phyloP scores from a whole-genome alignment of 2,329 filamentous ascomycete genomes.

The Botryotinia convoluta region DNA sequence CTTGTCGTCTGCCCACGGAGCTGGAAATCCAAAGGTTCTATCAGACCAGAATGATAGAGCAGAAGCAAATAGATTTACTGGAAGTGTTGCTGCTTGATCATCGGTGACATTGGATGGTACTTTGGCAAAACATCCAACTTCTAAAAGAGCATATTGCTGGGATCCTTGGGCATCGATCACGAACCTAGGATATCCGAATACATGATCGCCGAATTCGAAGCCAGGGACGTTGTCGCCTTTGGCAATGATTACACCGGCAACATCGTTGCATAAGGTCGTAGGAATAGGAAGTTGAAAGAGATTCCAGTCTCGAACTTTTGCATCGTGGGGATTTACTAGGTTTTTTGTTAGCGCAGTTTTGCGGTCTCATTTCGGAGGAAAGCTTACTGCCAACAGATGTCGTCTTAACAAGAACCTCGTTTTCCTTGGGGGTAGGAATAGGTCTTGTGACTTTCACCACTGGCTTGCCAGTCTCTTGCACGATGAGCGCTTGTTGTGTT shows the following conservation, averaged over 20 bases:
- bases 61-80: slow-evolving; percentile 39
- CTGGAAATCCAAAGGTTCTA: slow-evolving; percentile 1
- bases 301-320: slow-evolving; percentile 25
- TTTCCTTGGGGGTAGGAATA: slow-evolving; percentile 36
- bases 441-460: slow-evolving; percentile 28
- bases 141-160: slow-evolving; percentile 42
- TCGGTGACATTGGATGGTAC: slow-evolving; percentile 40
- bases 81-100: slow-evolving; percentile 42
- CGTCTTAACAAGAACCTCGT: slow-evolving; percentile 42
- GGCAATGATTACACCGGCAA: slow-evolving; percentile 38
- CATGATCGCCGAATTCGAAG: not conserved
- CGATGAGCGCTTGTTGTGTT: slow-evolving; percentile 34
- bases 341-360: not conserved
- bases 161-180: slow-evolving; percentile 30
- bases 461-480: slow-evolving; percentile 34
- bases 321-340: slow-evolving; percentile 20
- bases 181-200: not conserved
- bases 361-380: accelerated
- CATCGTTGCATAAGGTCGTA: slow-evolving; percentile 40
- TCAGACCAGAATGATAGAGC: not conserved
- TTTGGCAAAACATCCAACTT: slow-evolving; percentile 34
- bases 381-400: slow-evolving; percentile 35
- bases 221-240: slow-evolving; percentile 37
- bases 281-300: slow-evolving; percentile 39
- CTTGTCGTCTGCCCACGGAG: not conserved